Base-by-base conservation (phyloP, 805 yeast genomes). In the Barnettozyma sp. region DNA sequence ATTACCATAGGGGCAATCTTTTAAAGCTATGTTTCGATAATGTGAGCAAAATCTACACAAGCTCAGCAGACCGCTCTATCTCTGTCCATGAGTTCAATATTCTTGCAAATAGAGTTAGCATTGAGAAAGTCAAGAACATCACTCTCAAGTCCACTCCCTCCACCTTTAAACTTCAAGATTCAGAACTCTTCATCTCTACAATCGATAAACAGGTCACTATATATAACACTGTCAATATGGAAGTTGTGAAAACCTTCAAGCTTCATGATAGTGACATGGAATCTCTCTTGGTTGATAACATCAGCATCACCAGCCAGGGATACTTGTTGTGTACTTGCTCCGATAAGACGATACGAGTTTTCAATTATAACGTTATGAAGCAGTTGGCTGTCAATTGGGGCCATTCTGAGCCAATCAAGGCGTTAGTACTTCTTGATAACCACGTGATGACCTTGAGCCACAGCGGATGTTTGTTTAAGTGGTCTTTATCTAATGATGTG, bases 51-150 rank as follows among this genome's bases (percentile, higher is more conserved):
- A 48, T 78, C 4, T 65, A 63, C 37, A 76, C 74, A 2, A 68
- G 78, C 30, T 77, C 86, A 0, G 64, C 78, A 1, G 86, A 80
- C 53, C 57, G 85, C 41, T 71, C 79, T 0, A 50, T 79, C 0
- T 68, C 82, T 0, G 53, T 78, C 5, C 82, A 78, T 53, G 60
- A 55, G 30, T 48, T 54, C 12, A 48, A 44, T 3, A 36, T 45
- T 10, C 55, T 46, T 3, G 54, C 49, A 12, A 54, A 46, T 3
- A 54, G 35, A 9, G 35, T 41, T 19, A 37, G 22, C 16, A 42
- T 59, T 35, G 56, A 23, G 31, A 26, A 66, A 30, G 71, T 70
- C 20, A 73, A 71, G 46, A 61, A 70, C 0, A 56, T 79, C 7
- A 55, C 77, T 0, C 55, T 71, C 17, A 76, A 73, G 41, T 60